Evolutionary conservation across 2,329 filamentous ascomycete species (phyloP), one percentile per base, ranked within the genome.

Genomic region (Helicocarpus griseus): DNA sequence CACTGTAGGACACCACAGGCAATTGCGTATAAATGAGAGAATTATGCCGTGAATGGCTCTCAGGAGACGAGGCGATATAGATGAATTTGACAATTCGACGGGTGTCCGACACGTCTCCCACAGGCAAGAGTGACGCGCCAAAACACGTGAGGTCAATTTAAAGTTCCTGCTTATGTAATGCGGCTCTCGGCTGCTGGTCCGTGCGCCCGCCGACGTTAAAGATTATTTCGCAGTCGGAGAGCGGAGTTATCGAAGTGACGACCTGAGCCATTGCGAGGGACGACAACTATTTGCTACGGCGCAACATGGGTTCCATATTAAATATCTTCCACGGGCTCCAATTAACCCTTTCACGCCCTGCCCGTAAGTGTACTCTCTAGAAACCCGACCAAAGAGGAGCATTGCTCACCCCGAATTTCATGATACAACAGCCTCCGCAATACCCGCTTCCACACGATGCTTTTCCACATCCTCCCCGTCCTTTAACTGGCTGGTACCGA

Each of bases 401-500:
- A 38, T n/a, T 14, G 11, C 45, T n/a, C 8, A 13, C 45, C n/a
- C 22, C 29, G 21, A 29, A 26, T 51, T 58, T 49, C 57, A 60
- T 39, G 58, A 62, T 50, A 56, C 59, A 48, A 51, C 59, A 55
- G 58, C 53, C 35, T 45, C 33, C 40, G 36, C 50, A 49, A 46
- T 51, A 60, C 63, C 65, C 61, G 63, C 73, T 56, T 69, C 74
- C 61, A 70, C 68, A 57, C 80, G 86, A 65, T 72, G 79, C 55
- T 94, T 95, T 72, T 88, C 88, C 36, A 86, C 84, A 29, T 87
- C 87, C 54, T 77, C 63, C 57, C 73, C 57, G 63, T 72, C 65
- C 57, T 77, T 66, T 58, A 86, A 81, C 65, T 97, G 90, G 89
- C 85, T 97, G 45, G 80, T 87, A 53, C 91, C 91, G 31, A 85